phyloP scores from a whole-genome alignment of 2,329 filamentous ascomycete species.

The Magnaporthiopsis poae region DNA sequence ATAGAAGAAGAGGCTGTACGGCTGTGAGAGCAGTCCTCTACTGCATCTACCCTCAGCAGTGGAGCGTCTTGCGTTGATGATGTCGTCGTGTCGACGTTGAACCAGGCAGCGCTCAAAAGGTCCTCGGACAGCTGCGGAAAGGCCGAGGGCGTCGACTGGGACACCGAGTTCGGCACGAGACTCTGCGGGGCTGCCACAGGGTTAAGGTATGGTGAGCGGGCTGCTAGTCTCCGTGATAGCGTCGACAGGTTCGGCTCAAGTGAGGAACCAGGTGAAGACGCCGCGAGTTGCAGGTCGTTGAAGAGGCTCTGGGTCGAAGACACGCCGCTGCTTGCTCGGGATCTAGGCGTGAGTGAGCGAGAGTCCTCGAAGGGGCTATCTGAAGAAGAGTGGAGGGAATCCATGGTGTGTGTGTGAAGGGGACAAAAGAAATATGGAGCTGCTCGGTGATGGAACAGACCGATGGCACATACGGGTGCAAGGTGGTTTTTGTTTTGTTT shows the following conservation, averaged over 20 bases:
- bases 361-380: constrained; percentile 3
- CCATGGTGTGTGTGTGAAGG: background rate
- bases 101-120: constrained; percentile 23
- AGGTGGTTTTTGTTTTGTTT: no score
- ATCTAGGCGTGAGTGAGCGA: constrained; percentile 9
- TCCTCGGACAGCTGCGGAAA: constrained; percentile 21
- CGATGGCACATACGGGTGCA: constrained; percentile 2
- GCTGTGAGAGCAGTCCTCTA: constrained; percentile 18
- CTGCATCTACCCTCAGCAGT: constrained; percentile 24
- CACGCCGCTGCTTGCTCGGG: constrained; percentile 22
- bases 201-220: constrained; percentile 21
- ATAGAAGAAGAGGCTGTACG: constrained; percentile 14
- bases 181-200: constrained; percentile 17
- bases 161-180: constrained; percentile 16
- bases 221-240: constrained; percentile 15
- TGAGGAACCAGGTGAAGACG: constrained; percentile 12
- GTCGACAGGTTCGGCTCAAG: constrained; percentile 2
- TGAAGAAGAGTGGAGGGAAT: background rate
- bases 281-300: constrained; percentile 19
- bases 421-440: constrained; percentile 3
- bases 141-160: constrained; percentile 18
- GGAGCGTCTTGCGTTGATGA: constrained; percentile 16
- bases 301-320: constrained; percentile 20
- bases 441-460: background rate
- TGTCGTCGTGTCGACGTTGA: constrained; percentile 16